A percentile compares a stretch with the other conserved stretches of the same genome.
Conservation (phyloP, 768 basidiomycete genomes). For the Infundibulicybe gibba region DNA sequence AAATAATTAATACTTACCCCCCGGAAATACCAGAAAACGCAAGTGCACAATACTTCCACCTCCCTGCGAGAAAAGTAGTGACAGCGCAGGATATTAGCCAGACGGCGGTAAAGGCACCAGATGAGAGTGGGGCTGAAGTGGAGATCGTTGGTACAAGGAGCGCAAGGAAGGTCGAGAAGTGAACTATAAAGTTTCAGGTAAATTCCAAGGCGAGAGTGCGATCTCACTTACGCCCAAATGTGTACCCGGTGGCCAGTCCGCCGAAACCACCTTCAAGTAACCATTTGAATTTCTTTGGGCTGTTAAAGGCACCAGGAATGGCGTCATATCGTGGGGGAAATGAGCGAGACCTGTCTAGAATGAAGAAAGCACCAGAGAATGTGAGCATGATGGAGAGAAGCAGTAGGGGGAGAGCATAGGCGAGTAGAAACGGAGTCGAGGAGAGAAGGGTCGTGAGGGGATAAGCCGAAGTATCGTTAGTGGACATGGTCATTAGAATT, state of each 20-base stretch:
- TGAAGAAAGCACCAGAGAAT: conserved; percentile 71
- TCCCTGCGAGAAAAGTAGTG: conserved; percentile 46
- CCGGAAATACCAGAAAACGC: conserved; percentile 46
- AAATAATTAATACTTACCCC: conserved; percentile 41
- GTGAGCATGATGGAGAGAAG: conserved; percentile 51
- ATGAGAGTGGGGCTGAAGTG: conserved; percentile 35
- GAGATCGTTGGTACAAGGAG: conserved; percentile 53
- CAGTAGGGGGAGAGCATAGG: conserved; percentile 58
- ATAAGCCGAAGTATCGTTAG: no score
- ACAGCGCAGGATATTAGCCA: conserved; percentile 53
- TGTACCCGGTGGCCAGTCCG: conserved; percentile 54
- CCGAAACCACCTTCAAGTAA: conserved; percentile 61
- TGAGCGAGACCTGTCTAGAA: conserved; percentile 63
- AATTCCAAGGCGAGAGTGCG: background rate
- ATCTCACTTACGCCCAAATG: conserved; percentile 50
- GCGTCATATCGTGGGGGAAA: conserved; percentile 43
- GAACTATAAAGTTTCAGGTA: conserved; percentile 32
- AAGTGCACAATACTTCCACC: conserved; percentile 52
- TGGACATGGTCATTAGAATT: no score
- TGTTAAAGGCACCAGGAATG: conserved; percentile 29
- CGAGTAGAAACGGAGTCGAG: no score
- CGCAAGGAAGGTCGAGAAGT: conserved; percentile 56
- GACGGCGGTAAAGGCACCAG: conserved; percentile 53
- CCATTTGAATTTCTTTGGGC: conserved; percentile 26
- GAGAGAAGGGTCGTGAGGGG: no score